Conservation (phyloP, 2,329 filamentous ascomycete species). For the Colletotrichum simmondsii region DNA sequence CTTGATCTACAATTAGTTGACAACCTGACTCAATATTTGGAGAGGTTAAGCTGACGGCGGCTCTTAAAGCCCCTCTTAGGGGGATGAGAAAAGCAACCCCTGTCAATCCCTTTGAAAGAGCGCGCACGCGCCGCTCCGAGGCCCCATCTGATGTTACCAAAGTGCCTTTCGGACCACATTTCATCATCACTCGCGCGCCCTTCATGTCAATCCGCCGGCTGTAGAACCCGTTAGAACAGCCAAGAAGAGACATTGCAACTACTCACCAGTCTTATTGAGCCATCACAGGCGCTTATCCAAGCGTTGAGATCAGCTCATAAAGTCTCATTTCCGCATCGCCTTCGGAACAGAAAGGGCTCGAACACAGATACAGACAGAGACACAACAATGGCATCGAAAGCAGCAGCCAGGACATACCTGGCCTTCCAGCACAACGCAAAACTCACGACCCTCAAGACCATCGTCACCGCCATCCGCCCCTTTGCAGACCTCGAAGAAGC, state of each 20-base stretch:
- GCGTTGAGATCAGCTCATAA: rapidly evolving
- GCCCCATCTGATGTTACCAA: neutral
- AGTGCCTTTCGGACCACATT: neutral
- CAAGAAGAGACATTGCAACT: neutral
- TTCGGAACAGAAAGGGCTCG: too few relatives aligned
- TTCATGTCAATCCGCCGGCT: constrained; percentile 8
- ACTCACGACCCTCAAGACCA: constrained; percentile 54
- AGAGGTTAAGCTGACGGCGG: neutral
- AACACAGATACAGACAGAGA: neutral
- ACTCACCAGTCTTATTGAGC: neutral
- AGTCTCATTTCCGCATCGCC: neutral
- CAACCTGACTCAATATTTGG: neutral
- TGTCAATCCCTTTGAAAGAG: constrained; percentile 34
- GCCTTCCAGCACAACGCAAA: constrained; percentile 57
- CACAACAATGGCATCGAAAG: neutral
- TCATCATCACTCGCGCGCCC: constrained; percentile 10
- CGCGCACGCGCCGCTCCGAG: neutral
- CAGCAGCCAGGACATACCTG: constrained; percentile 50
- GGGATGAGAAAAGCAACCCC: neutral
- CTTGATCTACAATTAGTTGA: too few relatives aligned
- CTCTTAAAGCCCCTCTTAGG: neutral
- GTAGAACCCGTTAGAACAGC: neutral
- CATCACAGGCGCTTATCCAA: neutral
- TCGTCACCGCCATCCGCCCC: constrained; percentile 58
- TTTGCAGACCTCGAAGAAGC: constrained; percentile 61